Conservation (phyloP, 1,284 basidiomycete species). For the Trametes pubescens region DNA sequence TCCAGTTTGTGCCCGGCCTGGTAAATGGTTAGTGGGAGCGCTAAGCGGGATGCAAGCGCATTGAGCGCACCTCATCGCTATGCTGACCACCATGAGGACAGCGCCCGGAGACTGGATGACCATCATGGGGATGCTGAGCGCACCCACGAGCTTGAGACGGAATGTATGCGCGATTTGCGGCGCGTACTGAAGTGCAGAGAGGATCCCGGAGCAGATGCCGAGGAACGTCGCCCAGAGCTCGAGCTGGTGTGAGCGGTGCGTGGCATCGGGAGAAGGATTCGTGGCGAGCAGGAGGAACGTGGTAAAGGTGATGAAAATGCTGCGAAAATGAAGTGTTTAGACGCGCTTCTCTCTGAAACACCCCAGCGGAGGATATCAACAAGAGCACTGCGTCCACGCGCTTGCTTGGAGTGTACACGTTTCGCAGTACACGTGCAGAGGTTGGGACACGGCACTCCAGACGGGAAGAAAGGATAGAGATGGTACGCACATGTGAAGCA, state of each 20-base stretch:
- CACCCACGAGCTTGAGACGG: slow-evolving; percentile 83
- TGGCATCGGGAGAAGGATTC: slow-evolving; percentile 49
- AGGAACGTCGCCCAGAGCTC: slow-evolving; percentile 86
- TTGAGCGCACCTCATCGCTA: slow-evolving; percentile 68
- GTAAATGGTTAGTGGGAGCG: background rate
- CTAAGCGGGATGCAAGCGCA: background rate
- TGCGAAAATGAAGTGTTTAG: slow-evolving; percentile 39
- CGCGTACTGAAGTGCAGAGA: slow-evolving; percentile 87
- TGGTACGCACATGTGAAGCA: slow-evolving; percentile 71
- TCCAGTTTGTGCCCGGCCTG: slow-evolving; percentile 87
- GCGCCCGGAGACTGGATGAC: slow-evolving; percentile 93
- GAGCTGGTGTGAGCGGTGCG: slow-evolving; percentile 51
- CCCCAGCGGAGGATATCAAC: background rate
- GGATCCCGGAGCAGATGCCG: slow-evolving; percentile 81
- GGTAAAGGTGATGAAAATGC: slow-evolving; percentile 59
- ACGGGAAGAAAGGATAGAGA: background rate
- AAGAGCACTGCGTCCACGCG: background rate
- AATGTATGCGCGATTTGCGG: slow-evolving; percentile 91
- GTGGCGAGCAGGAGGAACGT: slow-evolving; percentile 65
- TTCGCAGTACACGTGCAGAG: too few species aligned
- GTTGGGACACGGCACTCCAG: background rate
- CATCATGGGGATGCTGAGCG: slow-evolving; percentile 95
- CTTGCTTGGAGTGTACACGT: too few species aligned
- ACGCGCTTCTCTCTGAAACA: background rate
- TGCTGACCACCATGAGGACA: slow-evolving; percentile 87